Percentiles rank a stretch among this genome's conserved stretches.
phyloP scores from a whole-genome alignment of 2,329 filamentous ascomycete genomes.

The Furcasterigmium furcatum region DNA sequence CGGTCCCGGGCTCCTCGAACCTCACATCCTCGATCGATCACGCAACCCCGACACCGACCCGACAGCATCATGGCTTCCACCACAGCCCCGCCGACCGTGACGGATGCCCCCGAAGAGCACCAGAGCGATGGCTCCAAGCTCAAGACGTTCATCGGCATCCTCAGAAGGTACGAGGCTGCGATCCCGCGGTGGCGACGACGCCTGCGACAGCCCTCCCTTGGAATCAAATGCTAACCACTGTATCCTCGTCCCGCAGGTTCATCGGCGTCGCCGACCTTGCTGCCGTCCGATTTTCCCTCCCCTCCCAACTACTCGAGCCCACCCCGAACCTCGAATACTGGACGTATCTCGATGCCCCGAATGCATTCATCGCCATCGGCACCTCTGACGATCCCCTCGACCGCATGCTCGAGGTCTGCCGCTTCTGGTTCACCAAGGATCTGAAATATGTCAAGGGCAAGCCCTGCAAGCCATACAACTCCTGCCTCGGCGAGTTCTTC shows the following conservation, averaged over 20 bases:
- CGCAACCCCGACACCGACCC: conserved; percentile 1
- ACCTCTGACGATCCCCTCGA: conserved; percentile 89
- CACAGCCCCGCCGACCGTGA: conserved; percentile 23
- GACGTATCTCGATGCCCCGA: conserved; percentile 95
- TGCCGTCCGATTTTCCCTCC: conserved; percentile 90
- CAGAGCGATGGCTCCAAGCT: conserved; percentile 84
- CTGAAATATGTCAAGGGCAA: conserved; percentile 98
- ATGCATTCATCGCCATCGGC: conserved; percentile 79
- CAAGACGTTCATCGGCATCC: conserved; percentile 80
- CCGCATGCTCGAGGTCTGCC: conserved; percentile 89
- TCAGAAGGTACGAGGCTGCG: conserved; percentile 79
- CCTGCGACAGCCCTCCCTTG: too few relatives aligned
- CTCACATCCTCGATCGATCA: neutral
- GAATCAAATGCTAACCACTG: conserved; percentile 19
- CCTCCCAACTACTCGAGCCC: conserved; percentile 91
- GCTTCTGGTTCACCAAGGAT: conserved; percentile 99
- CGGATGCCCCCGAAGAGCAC: conserved; percentile 36
- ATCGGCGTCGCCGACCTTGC: conserved; percentile 96
- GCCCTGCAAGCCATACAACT: conserved; percentile 99
- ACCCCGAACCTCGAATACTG: conserved; percentile 98
- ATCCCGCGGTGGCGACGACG: too few relatives aligned
- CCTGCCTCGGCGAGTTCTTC: conserved; percentile 95
- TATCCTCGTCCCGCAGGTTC: conserved; percentile 61
- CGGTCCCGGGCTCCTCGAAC: too few relatives aligned
- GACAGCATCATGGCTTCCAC: conserved; percentile 31